These are phyloP conservation scores for Kitagawia praeruptora DNA, from an alignment of 129 eudicot genomes.

Conservation along the genomic window DNA sequence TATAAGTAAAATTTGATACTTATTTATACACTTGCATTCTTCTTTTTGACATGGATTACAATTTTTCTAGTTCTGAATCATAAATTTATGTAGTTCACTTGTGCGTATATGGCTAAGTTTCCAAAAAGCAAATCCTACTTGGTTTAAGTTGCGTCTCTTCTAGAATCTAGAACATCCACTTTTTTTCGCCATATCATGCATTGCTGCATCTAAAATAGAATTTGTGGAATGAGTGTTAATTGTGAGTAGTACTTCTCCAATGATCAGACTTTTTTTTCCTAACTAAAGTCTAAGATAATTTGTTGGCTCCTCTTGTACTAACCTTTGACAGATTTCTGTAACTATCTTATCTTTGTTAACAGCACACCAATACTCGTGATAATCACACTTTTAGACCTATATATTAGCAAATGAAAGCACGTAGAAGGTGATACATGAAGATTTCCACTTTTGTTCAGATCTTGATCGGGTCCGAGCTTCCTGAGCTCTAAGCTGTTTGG, in stretches of 20 bases:
- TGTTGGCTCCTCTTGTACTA: background rate
- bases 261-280: background rate
- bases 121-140: background rate
- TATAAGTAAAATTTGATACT: constrained; percentile 36
- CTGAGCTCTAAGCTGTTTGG: background rate
- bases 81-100: background rate
- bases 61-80: background rate
- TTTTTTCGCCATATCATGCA: background rate
- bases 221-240: background rate
- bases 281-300: background rate
- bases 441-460: background rate
- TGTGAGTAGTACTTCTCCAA: background rate
- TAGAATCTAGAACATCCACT: background rate
- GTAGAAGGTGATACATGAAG: background rate
- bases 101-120: background rate
- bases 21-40: background rate
- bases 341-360: background rate
- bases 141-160: background rate
- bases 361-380: background rate
- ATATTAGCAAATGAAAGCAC: background rate
- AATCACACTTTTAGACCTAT: background rate
- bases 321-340: background rate
- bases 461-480: background rate
- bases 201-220: background rate
- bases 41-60: background rate